Conservation (phyloP, 441 rosid genomes). For the Codiaeum variegatum region DNA sequence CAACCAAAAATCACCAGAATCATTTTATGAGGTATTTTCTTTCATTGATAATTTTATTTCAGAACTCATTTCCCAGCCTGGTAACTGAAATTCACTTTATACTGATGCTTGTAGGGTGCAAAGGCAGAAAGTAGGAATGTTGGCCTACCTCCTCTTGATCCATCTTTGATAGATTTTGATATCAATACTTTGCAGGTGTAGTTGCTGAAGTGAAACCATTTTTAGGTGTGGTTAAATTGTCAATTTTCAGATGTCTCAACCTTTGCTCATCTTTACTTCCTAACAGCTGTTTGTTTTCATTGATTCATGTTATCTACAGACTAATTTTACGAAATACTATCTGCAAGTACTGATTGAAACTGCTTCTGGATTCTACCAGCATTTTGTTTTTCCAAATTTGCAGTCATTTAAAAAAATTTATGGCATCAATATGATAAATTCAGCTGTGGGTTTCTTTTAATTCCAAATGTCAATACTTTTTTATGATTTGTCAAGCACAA, state of each 20-base stretch:
- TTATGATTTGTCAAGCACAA: background rate
- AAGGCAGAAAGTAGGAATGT: slow-evolving; percentile 38
- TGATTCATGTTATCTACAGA: background rate
- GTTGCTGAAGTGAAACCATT: slow-evolving; percentile 3
- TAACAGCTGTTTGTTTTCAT: background rate
- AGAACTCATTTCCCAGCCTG: slow-evolving; percentile 5
- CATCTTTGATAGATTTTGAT: slow-evolving; percentile 53
- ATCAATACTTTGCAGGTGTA: slow-evolving; percentile 69
- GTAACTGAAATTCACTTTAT: slow-evolving; percentile 21
- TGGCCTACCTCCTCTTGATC: slow-evolving; percentile 53
- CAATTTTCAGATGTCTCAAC: background rate
- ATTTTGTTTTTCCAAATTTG: background rate
- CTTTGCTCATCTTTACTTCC: background rate
- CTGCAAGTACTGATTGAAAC: background rate
- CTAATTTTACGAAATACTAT: background rate
- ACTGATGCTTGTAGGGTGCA: slow-evolving; percentile 49
- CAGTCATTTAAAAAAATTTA: background rate
- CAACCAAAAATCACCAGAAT: slow-evolving; percentile 44
- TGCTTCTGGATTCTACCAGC: background rate
- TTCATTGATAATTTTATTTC: slow-evolving; percentile 25
- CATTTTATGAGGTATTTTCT: slow-evolving; percentile 57
- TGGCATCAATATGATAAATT: background rate
- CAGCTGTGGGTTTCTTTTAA: background rate
- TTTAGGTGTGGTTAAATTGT: background rate
- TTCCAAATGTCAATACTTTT: background rate